These are phyloP conservation scores for Kokia cookei DNA, from an alignment of 441 rosid genomes.

Conservation along the genomic window DNA sequence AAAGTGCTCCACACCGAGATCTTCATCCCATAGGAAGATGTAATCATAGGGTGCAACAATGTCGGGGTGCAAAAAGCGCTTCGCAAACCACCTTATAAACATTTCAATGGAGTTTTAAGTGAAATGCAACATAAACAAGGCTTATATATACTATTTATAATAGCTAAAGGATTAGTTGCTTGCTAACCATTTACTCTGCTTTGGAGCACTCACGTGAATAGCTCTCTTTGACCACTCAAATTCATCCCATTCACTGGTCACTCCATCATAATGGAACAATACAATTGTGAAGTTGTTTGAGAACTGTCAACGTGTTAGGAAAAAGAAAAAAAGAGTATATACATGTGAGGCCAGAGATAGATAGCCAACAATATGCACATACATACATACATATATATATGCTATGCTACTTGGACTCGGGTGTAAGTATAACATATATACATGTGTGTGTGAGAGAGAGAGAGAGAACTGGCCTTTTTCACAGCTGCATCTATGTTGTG, in stretches of 20 bases:
- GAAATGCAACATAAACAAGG: background rate
- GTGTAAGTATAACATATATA: background rate
- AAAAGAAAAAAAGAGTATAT: background rate
- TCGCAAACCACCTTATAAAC: constrained; percentile 78
- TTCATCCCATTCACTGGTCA: constrained; percentile 72
- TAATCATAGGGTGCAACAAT: constrained; percentile 78
- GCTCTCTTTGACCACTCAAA: constrained; percentile 87
- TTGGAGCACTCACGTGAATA: constrained; percentile 67
- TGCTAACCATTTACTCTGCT: constrained; percentile 84
- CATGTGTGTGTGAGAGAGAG: background rate
- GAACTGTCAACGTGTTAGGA: constrained; percentile 40
- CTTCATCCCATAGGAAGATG: constrained; percentile 92
- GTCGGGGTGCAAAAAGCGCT: constrained; percentile 88
- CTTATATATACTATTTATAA: background rate
- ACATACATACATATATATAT: no score
- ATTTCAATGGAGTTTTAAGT: constrained; percentile 5
- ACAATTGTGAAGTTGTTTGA: constrained; percentile 79
- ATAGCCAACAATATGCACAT: no score
- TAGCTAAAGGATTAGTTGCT: constrained; percentile 7
- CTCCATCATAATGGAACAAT: constrained; percentile 89
- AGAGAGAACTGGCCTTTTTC: constrained; percentile 45
- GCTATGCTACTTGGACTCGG: background rate
- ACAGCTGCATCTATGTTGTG: constrained; percentile 70
- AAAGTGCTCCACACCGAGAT: constrained; percentile 84
- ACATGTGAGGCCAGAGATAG: background rate